Evolutionary conservation across 257 asterid genomes (phyloP).

Genomic region (Capsicum pubescens): DNA sequence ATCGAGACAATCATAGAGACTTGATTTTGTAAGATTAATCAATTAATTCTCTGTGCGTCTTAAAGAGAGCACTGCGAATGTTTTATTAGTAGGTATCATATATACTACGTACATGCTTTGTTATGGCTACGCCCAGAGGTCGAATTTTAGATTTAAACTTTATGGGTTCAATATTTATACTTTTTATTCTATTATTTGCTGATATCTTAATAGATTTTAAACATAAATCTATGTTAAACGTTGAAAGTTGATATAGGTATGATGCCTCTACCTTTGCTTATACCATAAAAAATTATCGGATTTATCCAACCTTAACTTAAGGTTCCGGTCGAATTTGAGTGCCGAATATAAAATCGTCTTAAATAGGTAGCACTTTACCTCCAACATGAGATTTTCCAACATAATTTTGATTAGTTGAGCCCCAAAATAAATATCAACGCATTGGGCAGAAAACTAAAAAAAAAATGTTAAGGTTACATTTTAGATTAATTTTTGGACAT

Average conservation of each 20-base stretch:
- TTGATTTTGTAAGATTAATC: background rate
- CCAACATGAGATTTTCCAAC: accelerated
- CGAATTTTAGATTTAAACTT: too few species aligned
- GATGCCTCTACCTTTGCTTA: too few species aligned
- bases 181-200: too few species aligned
- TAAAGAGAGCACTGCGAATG: background rate
- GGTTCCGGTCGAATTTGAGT: too few species aligned
- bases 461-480: background rate
- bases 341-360: accelerated
- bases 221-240: too few species aligned
- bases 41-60: background rate
- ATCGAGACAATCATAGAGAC: background rate
- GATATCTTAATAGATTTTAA: too few species aligned
- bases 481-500: too few species aligned
- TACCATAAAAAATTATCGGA: too few species aligned
- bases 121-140: background rate
- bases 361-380: too few species aligned
- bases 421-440: background rate
- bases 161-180: too few species aligned
- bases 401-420: accelerated
- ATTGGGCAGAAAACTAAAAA: accelerated
- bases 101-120: background rate
- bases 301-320: too few species aligned
- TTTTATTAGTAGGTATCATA: background rate
- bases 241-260: too few species aligned